A percentile compares a stretch with the other conserved stretches of the same genome.
These are phyloP conservation scores for Gaertneriomyces sp. DNA, from an alignment of 192 early-diverging fungal genomes.

Conservation along the genomic window DNA sequence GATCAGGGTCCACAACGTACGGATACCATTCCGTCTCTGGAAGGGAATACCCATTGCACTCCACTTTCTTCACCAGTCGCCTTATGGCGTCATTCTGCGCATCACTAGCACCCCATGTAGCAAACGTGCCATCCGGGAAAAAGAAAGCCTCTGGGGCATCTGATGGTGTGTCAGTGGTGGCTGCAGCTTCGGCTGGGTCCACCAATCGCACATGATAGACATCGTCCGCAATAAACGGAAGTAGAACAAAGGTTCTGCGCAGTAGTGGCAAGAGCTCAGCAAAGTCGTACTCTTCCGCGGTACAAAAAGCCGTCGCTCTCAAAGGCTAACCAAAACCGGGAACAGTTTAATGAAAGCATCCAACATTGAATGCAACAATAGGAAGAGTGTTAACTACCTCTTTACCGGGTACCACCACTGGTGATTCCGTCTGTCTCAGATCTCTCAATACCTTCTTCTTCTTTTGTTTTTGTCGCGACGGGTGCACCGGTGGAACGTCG, in stretches of 20 bases:
- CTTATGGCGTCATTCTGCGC: slow-evolving; percentile 38
- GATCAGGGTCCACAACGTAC: slow-evolving; percentile 38
- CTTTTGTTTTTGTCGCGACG: too few relatives aligned
- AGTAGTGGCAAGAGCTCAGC: slow-evolving; percentile 41
- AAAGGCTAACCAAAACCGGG: slow-evolving; percentile 7
- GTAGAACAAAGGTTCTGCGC: slow-evolving; percentile 37
- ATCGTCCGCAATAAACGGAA: slow-evolving; percentile 53
- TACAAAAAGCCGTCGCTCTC: slow-evolving; percentile 42
- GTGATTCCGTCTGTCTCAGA: too few relatives aligned
- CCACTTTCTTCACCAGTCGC: slow-evolving; percentile 41
- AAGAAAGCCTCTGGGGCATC: slow-evolving; percentile 44
- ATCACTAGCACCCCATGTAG: slow-evolving; percentile 53
- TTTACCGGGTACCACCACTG: too few relatives aligned
- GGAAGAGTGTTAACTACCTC: too few relatives aligned
- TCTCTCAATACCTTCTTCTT: too few relatives aligned
- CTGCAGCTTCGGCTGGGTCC: slow-evolving; percentile 12
- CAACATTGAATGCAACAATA: too few relatives aligned
- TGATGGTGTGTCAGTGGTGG: not conserved
- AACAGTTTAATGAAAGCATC: too few relatives aligned
- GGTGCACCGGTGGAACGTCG: too few relatives aligned
- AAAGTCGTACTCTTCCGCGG: slow-evolving; percentile 56
- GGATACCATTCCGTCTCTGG: slow-evolving; percentile 53
- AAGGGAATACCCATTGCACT: slow-evolving; percentile 32
- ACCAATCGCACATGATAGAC: slow-evolving; percentile 48
- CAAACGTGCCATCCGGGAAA: slow-evolving; percentile 53